phyloP scores from a whole-genome alignment of 768 basidiomycete species.

The Hygrocybe punicea region DNA sequence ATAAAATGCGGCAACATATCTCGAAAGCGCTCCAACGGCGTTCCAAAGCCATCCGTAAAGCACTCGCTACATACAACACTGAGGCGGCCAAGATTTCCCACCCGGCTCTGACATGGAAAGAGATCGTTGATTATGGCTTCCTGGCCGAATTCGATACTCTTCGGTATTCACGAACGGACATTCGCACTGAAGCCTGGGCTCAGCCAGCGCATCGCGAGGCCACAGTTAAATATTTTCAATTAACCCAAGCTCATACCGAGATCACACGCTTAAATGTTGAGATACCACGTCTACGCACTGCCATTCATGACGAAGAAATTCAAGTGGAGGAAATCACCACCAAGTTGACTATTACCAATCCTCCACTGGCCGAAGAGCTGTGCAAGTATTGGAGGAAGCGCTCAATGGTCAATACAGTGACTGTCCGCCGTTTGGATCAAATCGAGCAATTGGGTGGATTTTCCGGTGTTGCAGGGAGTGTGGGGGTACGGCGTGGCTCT shows the following conservation, averaged over 20 bases:
- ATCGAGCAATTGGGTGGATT: not conserved
- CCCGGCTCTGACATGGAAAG: conserved; percentile 20
- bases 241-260: conserved; percentile 32
- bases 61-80: conserved; percentile 32
- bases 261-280: conserved; percentile 26
- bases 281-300: conserved; percentile 10
- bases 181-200: conserved; percentile 29
- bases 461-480: not conserved
- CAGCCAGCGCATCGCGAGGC: conserved; percentile 18
- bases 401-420: conserved; percentile 5
- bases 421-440: conserved; percentile 1
- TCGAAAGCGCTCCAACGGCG: conserved; percentile 31
- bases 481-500: not conserved
- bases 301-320: conserved; percentile 10
- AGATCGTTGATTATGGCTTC: conserved; percentile 18
- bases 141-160: conserved; percentile 34
- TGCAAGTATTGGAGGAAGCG: not conserved
- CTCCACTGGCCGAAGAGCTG: conserved; percentile 7
- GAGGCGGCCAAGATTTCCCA: conserved; percentile 16
- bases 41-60: conserved; percentile 30
- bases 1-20: conserved; percentile 33
- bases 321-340: not conserved
- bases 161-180: conserved; percentile 25
- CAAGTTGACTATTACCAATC: not conserved
- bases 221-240: conserved; percentile 26